phyloP scores from a whole-genome alignment of 2,329 filamentous ascomycete genomes.

The Diaporthe sp. region DNA sequence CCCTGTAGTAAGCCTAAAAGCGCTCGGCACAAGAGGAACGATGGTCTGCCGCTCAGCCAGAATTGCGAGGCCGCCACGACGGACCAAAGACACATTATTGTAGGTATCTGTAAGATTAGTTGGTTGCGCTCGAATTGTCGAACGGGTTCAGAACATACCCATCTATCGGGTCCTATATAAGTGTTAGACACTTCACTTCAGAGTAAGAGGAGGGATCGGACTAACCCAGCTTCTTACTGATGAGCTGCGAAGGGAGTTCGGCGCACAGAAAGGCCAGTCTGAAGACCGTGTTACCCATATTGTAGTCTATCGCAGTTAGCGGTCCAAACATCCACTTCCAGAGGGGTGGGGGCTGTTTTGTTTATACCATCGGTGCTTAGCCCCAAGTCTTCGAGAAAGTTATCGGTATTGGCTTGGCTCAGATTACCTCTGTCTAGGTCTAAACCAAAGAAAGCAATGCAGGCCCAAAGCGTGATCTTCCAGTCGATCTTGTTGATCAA shows the following conservation, averaged over 20 bases:
- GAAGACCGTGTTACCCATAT: constrained; percentile 66
- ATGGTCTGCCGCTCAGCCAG: constrained; percentile 41
- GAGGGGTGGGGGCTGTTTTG: not conserved
- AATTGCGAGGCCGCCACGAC: constrained; percentile 46
- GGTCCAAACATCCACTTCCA: not conserved
- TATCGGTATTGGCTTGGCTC: constrained; percentile 47
- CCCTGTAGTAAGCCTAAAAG: constrained; percentile 48
- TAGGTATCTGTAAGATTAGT: constrained; percentile 41
- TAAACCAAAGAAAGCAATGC: constrained; percentile 64
- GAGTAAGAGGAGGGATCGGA: not conserved
- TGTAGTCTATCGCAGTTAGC: constrained; percentile 51
- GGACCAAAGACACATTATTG: constrained; percentile 49
- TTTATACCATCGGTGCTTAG: constrained; percentile 45
- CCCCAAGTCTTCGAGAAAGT: constrained; percentile 46
- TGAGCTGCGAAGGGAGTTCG: constrained; percentile 70
- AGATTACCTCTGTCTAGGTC: constrained; percentile 62
- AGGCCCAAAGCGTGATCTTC: constrained; percentile 61
- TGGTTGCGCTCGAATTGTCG: accelerated
- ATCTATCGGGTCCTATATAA: constrained; percentile 40
- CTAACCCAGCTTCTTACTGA: constrained; percentile 61
- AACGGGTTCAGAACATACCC: constrained; percentile 32
- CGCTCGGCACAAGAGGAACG: constrained; percentile 44
- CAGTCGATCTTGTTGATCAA: constrained; percentile 57
- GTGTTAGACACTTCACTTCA: not conserved
- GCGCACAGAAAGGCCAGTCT: constrained; percentile 63